Evolutionary conservation across 75 land plant species (phyloP).

Genomic region (Cupressus sempervirens): DNA sequence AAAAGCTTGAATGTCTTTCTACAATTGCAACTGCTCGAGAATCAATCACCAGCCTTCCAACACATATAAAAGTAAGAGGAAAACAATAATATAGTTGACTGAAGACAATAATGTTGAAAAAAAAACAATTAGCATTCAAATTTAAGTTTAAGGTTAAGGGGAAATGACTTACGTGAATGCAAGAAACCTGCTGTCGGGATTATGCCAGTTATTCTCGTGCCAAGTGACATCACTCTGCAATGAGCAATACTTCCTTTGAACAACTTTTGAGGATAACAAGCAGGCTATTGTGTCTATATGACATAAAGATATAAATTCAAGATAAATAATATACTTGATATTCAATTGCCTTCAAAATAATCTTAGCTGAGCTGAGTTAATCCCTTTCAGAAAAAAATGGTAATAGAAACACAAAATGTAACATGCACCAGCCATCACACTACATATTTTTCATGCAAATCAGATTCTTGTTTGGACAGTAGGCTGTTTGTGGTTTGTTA

Average conservation of each 20-base stretch:
- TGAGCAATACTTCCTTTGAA: not conserved
- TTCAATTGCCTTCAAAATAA: not conserved
- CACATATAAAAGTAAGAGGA: too few species aligned
- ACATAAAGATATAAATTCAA: not conserved
- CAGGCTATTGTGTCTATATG: not conserved
- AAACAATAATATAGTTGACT: not conserved
- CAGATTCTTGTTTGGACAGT: too few species aligned
- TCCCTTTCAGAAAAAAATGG: not conserved
- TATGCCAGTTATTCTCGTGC: conserved; percentile 92
- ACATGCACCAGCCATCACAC: not conserved
- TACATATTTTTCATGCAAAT: not conserved
- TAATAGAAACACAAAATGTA: not conserved
- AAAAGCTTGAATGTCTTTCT: too few species aligned
- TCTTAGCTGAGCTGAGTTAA: not conserved
- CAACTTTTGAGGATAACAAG: not conserved
- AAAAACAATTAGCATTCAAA: not conserved
- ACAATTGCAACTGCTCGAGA: not conserved
- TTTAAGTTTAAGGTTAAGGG: not conserved
- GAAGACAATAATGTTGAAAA: not conserved
- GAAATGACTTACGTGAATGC: conserved; percentile 77
- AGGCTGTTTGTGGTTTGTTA: too few species aligned
- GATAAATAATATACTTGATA: not conserved
- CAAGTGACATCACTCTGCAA: conserved; percentile 81
- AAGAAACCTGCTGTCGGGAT: conserved; percentile 78
- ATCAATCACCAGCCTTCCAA: too few species aligned